phyloP scores from a whole-genome alignment of 129 eudicot genomes.

The Silybum marianum region DNA sequence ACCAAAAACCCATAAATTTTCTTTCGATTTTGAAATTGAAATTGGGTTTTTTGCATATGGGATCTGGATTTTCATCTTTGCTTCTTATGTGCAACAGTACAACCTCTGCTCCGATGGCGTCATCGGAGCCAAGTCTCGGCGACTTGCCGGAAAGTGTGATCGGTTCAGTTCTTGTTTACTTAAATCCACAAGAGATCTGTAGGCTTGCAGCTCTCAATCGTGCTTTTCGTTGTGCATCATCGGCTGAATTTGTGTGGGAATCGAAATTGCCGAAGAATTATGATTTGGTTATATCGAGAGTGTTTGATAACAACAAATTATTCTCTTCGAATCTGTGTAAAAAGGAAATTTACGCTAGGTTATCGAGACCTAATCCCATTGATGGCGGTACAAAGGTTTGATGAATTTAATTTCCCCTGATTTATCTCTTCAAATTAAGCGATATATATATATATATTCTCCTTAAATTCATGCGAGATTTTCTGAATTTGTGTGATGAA shows the following conservation, averaged over 20 bases:
- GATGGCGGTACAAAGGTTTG: conserved; percentile 85
- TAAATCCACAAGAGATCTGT: conserved; percentile 73
- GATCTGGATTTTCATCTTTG: conserved; percentile 37
- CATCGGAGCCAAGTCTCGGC: conserved; percentile 51
- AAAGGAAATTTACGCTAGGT: conserved; percentile 63
- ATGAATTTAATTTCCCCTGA: neutral
- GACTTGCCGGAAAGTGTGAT: conserved; percentile 88
- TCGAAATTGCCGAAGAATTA: conserved; percentile 75
- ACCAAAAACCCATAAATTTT: neutral
- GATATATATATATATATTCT: neutral
- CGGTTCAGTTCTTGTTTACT: conserved; percentile 56
- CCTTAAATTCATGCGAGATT: neutral
- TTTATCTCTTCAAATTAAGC: neutral
- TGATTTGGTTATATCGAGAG: conserved; percentile 39
- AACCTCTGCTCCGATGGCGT: conserved; percentile 23
- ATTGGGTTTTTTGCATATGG: conserved; percentile 21
- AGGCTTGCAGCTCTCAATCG: conserved; percentile 56
- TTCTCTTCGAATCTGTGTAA: conserved; percentile 38
- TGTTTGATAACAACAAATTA: conserved; percentile 38
- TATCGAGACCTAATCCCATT: conserved; percentile 51
- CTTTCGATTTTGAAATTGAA: neutral
- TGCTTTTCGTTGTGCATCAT: conserved; percentile 71
- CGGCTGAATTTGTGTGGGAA: conserved; percentile 94
- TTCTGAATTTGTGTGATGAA: neutral
- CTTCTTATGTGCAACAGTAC: conserved; percentile 37